Evolutionary conservation across 2,329 filamentous ascomycete genomes (phyloP), one percentile per base, ranked within the genome.

Genomic region (Talaromyces sp.): DNA sequence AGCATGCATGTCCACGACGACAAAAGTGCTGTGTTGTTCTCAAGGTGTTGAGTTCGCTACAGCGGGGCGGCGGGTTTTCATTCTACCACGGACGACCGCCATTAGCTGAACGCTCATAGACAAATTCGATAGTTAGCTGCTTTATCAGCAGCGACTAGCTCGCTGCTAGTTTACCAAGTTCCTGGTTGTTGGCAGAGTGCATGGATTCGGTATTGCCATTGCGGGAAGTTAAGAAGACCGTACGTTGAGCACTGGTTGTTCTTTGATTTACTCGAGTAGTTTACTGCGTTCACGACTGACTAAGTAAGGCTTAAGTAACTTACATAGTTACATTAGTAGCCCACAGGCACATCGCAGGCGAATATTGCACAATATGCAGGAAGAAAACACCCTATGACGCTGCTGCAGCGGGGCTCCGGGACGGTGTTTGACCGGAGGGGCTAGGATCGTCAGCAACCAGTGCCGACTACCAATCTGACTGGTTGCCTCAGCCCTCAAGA

Each of bases 361-460:
- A 52, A 35, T 25, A 25, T 35, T 63, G 48, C 37, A 42, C 39
- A 46, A 54, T 50, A 60, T 35, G 18, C 33, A 48, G 52, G 31
- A 48, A 48, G 18, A 25, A 35, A 40, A 52, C 37, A 37, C 23
- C 28, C 52, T 57, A 64, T 64, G 62, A 64, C 62, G 58, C 62
- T 42, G 52, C n/a, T 39, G 54, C 28, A 59, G 62, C 58, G 62
- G 62, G 62, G 62, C 61, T 60, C 31, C 35, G 50, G 46, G 14
- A 61, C 50, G 31, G 18, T 42, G 11, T 31, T 58, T 28, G 16
- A 31, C 39, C 25, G 23, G 62, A 57, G 40, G 52, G 60, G 59
- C 59, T 61, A 44, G n/a, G 59, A 61, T 61, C 59, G 48, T 61
- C 59, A 60, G 58, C 46, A 60, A 37, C 28, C 44, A 50, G 57